Evolutionary conservation across 129 eudicot genomes (phyloP).

Genomic region (Scalesia atractyloides): DNA sequence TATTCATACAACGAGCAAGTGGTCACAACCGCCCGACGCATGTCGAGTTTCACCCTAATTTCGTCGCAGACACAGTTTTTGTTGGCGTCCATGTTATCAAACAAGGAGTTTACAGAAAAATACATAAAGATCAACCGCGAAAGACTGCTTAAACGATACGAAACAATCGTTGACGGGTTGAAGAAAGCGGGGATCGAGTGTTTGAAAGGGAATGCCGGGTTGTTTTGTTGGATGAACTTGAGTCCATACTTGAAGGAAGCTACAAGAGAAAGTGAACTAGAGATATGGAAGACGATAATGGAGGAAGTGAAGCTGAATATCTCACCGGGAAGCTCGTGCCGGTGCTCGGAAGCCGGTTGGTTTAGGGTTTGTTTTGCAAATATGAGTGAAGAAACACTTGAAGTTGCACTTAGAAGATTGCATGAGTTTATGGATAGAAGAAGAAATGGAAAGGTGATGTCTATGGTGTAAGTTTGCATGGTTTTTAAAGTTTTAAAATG

Average conservation of each 20-base stretch:
- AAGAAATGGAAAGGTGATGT: not conserved
- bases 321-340: constrained; percentile 91
- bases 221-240: constrained; percentile 95
- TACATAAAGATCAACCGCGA: constrained; percentile 67
- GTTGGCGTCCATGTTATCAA: constrained; percentile 73
- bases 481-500: too few relatives aligned
- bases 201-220: constrained; percentile 80
- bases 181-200: constrained; percentile 72
- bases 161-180: constrained; percentile 64
- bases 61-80: constrained; percentile 93
- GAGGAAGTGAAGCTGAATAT: constrained; percentile 70
- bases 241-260: constrained; percentile 55
- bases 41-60: constrained; percentile 90
- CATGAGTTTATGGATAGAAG: constrained; percentile 46
- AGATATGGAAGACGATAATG: constrained; percentile 60
- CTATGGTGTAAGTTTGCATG: not conserved
- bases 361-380: constrained; percentile 92
- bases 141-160: constrained; percentile 60
- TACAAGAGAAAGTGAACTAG: constrained; percentile 56
- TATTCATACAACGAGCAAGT: constrained; percentile 84
- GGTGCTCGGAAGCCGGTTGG: constrained; percentile 92
- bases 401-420: constrained; percentile 69
- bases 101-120: constrained; percentile 50
- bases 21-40: constrained; percentile 78
- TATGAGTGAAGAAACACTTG: constrained; percentile 86